Evolutionary conservation across 345 rosid genomes (phyloP), one percentile per base, ranked within the genome.

Genomic region (Stellera chamaejasme): DNA sequence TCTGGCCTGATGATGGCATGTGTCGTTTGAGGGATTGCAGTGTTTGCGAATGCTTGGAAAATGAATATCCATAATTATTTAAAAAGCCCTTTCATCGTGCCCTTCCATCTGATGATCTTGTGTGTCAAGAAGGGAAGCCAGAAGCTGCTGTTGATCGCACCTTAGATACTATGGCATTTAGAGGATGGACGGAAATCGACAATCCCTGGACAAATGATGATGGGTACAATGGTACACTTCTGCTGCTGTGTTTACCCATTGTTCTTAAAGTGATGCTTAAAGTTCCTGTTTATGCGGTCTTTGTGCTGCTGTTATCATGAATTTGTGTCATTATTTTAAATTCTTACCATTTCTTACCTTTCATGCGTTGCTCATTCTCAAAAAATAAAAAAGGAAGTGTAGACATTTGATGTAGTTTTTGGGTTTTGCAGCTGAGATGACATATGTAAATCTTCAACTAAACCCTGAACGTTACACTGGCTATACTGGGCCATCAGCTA

Each of bases 1-100:
- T 86, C 75, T 86, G 88, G 97, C 94, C 83, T n/a, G 98, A 86
- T 75, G 96, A 92, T 71, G 87, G 96, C 32, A 84, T 93, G 97
- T 93, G 96, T 64, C 89, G 70, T 48, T 77, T 93, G 76, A 73
- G 94, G 74, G 96, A 93, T 68, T 93, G 97, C 68, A 89, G 97
- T 62, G 94, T 93, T 46, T 89, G 97, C 65, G 99, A 89, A 54
- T 93, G 99, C 73, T 97, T 92, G 48, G 96, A 93, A 51, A 83
- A 63, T 55, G 99, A 93, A 69, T 93, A 87, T 67, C 96, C 99
- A 3, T 85, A 87, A 69, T 56, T 73, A 9, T 83, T 87, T 59
- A 93, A 81, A 79, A 74, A 61, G 67, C 85, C 89, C 0, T 69
- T 63, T 36, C 58, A 14, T 28, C 79, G 45, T 25, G 83, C 70